A percentile compares a stretch with the other conserved stretches of the same genome.
phyloP scores from a whole-genome alignment of 495 filamentous ascomycete genomes.

The Penicillium goetzii region DNA sequence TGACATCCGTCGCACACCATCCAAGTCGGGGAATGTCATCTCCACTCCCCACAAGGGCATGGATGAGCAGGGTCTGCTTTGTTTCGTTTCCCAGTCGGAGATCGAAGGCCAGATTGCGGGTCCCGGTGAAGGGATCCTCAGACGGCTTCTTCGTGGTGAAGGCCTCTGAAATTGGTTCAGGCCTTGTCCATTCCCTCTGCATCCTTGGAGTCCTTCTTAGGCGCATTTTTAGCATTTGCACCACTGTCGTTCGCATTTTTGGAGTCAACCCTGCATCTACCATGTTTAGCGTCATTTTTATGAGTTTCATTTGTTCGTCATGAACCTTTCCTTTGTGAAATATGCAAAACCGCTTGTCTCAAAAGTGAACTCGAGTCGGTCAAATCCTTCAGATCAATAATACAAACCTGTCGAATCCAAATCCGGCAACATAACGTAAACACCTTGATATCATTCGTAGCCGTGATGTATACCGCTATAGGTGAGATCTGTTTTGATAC shows the following conservation, averaged over 20 bases:
- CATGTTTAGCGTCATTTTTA: conserved; percentile 23
- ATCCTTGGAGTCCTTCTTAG: conserved; percentile 17
- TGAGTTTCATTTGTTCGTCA: conserved; percentile 14
- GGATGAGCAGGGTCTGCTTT: conserved; percentile 74
- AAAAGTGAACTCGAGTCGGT: background rate
- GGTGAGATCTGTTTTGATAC: background rate
- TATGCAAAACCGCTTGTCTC: background rate
- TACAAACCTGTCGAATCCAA: background rate
- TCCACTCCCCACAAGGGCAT: conserved; percentile 48
- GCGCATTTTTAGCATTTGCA: conserved; percentile 24
- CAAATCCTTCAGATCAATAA: background rate
- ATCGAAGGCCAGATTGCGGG: conserved; percentile 72
- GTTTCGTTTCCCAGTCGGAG: conserved; percentile 78
- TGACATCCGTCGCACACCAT: conserved; percentile 57
- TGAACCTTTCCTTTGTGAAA: conserved; percentile 11
- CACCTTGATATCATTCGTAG: background rate
- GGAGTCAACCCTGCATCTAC: conserved; percentile 18
- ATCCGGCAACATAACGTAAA: background rate
- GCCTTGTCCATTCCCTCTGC: conserved; percentile 11
- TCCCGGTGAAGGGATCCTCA: conserved; percentile 59
- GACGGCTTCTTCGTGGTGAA: conserved; percentile 48
- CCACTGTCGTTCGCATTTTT: conserved; percentile 19
- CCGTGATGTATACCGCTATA: background rate
- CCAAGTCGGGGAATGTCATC: conserved; percentile 55
- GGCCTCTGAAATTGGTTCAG: conserved; percentile 33